Base-by-base conservation (phyloP, 768 basidiomycete genomes). In the Daedaleopsis sinensis region DNA sequence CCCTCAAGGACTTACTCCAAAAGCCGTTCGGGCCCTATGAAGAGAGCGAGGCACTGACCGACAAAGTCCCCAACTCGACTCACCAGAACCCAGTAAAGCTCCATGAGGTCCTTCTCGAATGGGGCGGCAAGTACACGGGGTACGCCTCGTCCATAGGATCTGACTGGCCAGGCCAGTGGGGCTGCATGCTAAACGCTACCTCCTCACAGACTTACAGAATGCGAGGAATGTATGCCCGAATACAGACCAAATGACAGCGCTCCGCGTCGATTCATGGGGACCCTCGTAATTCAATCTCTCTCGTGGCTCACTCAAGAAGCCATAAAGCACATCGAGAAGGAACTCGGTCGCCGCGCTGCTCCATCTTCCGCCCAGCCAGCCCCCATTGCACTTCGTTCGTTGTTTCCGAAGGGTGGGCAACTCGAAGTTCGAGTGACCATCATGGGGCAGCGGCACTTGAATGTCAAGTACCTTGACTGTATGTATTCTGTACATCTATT, bases 231-330 rank as follows among this genome's bases (percentile, higher is more conserved):
- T 10, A 66, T 66, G 57, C 61, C 58, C 5, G 63, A 58, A 19
- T 60, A 54, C 52, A 57, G 55, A 21, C 23, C 21, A 12, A 37
- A 27, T 19, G 5, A 7, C 27, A 19, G 63, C 36, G n/a, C 37
- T 35, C 42, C 60, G 7, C 78, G 86, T 19, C 73, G 78, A 12
- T 84, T 87, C 61, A 81, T 79, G 36, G 88, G 86, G 0, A 65
- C 80, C 6, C 73, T 89, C 0, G 75, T 76, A 42, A 78, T 89
- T 60, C 66, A 74, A 2, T 58, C 72, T 1, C 74, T 83, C 0
- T 64, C 71, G 1, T 86, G 85, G 80, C 79, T 90, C 21, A 82
- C 85, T 0, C 72, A 75, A 0, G 67, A 67, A 46, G 88, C 85
- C 1, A 58, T 66, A 38, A 65, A 72, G 42, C 71, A 65, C 53